Base-by-base conservation (phyloP, 768 basidiomycete species). In the Amanita polypyramis region DNA sequence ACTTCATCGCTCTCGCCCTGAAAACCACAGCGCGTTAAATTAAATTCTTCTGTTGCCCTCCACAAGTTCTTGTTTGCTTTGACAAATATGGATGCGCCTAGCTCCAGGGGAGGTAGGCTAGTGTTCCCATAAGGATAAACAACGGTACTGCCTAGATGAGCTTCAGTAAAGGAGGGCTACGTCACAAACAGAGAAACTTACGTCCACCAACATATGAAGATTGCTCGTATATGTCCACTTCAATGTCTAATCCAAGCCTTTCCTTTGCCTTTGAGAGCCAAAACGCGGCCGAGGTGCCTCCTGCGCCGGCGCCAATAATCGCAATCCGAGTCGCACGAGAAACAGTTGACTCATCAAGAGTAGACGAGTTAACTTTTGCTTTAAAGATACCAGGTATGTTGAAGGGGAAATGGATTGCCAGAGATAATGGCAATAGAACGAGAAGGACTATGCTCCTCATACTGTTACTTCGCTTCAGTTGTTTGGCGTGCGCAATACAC, bases 31-130 rank as follows among this genome's bases (percentile, higher is more conserved):
- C 73, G 69, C 2, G 75, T 77, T 17, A 94, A 70, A 52, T 83
- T 82, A 62, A 92, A 93, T 46, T 88, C 88, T 32, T 84, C 71
- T 0, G 80, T 75, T 2, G 93, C 94, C 47, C 89, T 78, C 74
- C 74, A 76, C 3, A 78, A 55, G 51, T 76, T 76, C 52, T 70
- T 80, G 67, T 96, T 92, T 4, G 70, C 75, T 47, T 74, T 55
- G 10, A 94, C 83, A 58, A 94, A 96, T 48, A 94, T 83, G n/a
- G 82, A 84, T 0, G 83, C 94, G 0, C 93, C 94, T 1, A 94
- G 70, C 58, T 96, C 94, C 20, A 89, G 64, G 19, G 81, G 77
- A 20, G 73, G 71, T 14, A 84, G 69, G 38, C 65, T 72, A 3
- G 65, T 60, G 38, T 76, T 64, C 53, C 81, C 74, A 60, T 91